Base-by-base conservation (phyloP, 2,329 filamentous ascomycete species). In the Arachnomyces sp. region DNA sequence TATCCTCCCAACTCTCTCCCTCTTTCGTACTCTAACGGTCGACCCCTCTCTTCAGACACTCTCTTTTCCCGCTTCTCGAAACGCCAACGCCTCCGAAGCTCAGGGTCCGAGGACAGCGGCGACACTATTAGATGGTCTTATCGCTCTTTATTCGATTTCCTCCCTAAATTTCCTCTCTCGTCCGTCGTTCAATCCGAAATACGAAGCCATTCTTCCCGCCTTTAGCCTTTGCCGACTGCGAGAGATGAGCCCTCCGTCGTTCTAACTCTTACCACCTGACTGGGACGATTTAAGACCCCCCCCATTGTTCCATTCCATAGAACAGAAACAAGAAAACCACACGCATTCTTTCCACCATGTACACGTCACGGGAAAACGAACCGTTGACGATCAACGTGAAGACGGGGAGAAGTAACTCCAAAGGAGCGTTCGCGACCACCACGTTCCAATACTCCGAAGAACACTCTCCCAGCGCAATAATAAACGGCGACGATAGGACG, bases 391-490 rank as follows among this genome's bases (percentile, higher is more conserved):
- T 57, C 49, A 53, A 61, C 43, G 51, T 54, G 31, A 50, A 51
- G 49, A 55, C 58, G 46, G 48, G 51, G 37, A 49, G 61, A 49
- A 53, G 54, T 48, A 53, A 55, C 43, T 64, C 65, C 48, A 52
- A 54, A 29, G 55, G 54, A 38, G 52, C 60, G 18, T 58, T 66
- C 51, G 55, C 60, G 45, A 61, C 64, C 44, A 56, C 66, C 20
- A 51, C 56, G 45, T 62, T 68, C 47, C 64, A 68, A 43, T 68
- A 64, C 52, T 59, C 60, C 45, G 61, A 65, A 46, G 58, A 63
- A 43, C 59, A 57, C 36, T 51, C 55, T 34, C 13, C 34, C 16
- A 30, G 36, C 39, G 29, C 20, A 25, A 25, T 25, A 25, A 9
- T 9, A 25, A 25, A 25, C 20, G 20, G 20, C 20, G 20, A 25